Evolutionary conservation across 495 filamentous ascomycete species (phyloP).

Genomic region (Aspergillus haitiensis): DNA sequence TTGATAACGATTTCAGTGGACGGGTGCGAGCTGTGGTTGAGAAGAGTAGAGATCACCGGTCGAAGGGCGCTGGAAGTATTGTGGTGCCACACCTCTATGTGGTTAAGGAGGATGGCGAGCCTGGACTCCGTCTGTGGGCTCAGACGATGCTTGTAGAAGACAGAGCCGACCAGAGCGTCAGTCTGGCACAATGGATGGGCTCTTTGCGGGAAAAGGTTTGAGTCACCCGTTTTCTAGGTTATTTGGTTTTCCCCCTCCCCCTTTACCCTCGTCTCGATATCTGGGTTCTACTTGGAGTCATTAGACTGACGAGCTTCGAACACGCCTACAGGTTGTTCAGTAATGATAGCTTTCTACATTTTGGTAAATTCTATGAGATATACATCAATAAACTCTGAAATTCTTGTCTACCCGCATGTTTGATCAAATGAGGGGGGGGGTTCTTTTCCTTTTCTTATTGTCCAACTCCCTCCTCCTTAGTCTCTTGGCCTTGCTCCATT

Average conservation of each 20-base stretch:
- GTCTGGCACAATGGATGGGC: constrained; percentile 90
- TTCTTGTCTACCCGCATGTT: constrained; percentile 4
- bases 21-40: constrained; percentile 82
- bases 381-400: constrained; percentile 24
- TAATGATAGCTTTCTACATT: constrained; percentile 32
- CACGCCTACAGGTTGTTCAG: constrained; percentile 34
- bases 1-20: constrained; percentile 97
- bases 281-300: constrained; percentile 21
- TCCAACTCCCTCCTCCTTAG: too few species aligned
- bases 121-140: constrained; percentile 92
- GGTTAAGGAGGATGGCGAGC: constrained; percentile 93
- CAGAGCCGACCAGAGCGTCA: constrained; percentile 88
- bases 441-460: neutral
- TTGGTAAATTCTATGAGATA: constrained; percentile 30
- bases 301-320: constrained; percentile 30
- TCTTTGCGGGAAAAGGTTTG: constrained; percentile 93
- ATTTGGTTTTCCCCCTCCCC: constrained; percentile 12
- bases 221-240: constrained; percentile 24
- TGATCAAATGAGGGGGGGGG: neutral
- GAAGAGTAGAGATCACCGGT: constrained; percentile 85
- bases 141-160: constrained; percentile 96
- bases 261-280: constrained; percentile 7
- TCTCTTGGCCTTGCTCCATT: neutral
- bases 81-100: constrained; percentile 89
- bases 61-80: constrained; percentile 86